Evolutionary conservation across 73 alveolate species (phyloP), one percentile per base, ranked within the genome.

Genomic region (Stentor roeselii): DNA sequence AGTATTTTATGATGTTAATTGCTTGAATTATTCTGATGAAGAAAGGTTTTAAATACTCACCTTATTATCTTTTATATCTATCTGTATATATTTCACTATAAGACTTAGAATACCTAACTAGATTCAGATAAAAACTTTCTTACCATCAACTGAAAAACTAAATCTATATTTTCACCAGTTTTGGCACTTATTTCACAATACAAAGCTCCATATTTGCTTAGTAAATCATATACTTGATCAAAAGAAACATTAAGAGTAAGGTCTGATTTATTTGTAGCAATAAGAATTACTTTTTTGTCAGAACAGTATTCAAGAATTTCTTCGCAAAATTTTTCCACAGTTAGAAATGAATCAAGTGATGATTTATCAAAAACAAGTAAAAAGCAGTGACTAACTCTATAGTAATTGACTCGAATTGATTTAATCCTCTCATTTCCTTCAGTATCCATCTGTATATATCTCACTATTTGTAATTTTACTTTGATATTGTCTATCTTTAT

Each of bases 201-300:
- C 21, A 11, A 6, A 50, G 21, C 21, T 11, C 67, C 67, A 50
- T 11, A 50, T 11, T 21, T 50, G 30, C 67, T 6, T 11, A 21
- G 30, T 21, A 11, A 11, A 50, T 50, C 67, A 11, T 50, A 6
- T 50, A 21, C 67, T 50, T 50, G 30, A 11, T 50, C 67, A 11
- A 11, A 11, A 50, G 30, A 11, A 11, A 50, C 67, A 50, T 50
- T 21, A 50, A 11, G 6, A 50, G 30, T 21, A 6, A 50, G 21
- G 86, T 95, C 99, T 3, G 94, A 3, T 83, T 95, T 95, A 85
- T 95, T 95, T 0, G 97, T 98, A 21, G 90, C 91, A 31, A 95
- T 58, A 59, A 93, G 83, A 27, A 89, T 36, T 11, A 92, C 82
- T 32, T 89, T 93, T 60, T 95, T 97, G 27, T 87, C 67, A 50